Percentiles rank a stretch among this genome's conserved stretches.
Conservation (phyloP, 352 stramenopile genomes). For the Aphanomyces cochlioides region DNA sequence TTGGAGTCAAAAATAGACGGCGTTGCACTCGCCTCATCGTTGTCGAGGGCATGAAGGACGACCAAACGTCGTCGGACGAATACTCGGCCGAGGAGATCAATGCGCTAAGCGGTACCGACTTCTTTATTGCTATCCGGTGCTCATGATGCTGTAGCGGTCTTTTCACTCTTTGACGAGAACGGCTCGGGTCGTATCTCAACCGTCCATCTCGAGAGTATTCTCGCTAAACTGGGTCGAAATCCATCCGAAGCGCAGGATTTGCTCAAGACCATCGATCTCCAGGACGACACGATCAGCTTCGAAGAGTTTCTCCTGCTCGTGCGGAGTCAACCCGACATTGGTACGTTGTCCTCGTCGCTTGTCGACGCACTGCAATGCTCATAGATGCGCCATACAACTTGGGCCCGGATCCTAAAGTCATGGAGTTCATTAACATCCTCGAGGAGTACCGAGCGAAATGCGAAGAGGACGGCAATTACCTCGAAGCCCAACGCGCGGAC, state of each 20-base stretch:
- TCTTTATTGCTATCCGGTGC: conserved; percentile 5
- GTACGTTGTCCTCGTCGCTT: conserved; percentile 8
- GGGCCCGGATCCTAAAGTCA: conserved; percentile 86
- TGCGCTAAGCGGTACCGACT: conserved; percentile 51
- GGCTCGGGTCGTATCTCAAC: conserved; percentile 55
- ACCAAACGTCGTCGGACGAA: conserved; percentile 31
- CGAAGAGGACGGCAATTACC: conserved; percentile 92
- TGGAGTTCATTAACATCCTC: conserved; percentile 91
- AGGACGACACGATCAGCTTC: conserved; percentile 51
- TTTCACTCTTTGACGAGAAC: conserved; percentile 71
- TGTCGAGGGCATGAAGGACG: conserved; percentile 32
- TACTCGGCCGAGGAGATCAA: conserved; percentile 70
- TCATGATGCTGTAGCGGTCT: conserved; percentile 46
- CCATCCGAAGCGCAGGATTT: conserved; percentile 45
- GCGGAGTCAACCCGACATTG: conserved; percentile 40
- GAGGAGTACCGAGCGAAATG: conserved; percentile 93
- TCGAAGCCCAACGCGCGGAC: conserved; percentile 88
- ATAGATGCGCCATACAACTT: conserved; percentile 30
- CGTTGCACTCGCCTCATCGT: neutral
- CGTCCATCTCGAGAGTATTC: conserved; percentile 63
- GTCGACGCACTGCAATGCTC: neutral
- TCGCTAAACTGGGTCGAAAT: conserved; percentile 68
- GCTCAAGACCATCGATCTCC: conserved; percentile 10
- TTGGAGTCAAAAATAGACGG: neutral
- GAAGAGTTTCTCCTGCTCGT: conserved; percentile 64